Percentiles rank a stretch among this genome's conserved stretches.
Evolutionary conservation across 768 basidiomycete species (phyloP).

Genomic region (Clathrus columnatus): DNA sequence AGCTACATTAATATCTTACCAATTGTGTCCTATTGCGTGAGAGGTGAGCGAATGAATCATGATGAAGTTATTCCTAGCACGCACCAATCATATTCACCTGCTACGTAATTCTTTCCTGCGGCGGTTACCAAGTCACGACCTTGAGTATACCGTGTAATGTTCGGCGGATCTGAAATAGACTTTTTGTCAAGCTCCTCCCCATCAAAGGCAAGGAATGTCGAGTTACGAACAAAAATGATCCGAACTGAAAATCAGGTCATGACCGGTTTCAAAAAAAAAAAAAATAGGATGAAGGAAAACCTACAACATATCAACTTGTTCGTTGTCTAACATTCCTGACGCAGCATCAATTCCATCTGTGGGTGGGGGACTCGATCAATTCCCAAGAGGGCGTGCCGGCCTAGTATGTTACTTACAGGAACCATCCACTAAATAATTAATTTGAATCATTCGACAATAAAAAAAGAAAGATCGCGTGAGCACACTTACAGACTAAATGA

Average conservation of each 20-base stretch:
- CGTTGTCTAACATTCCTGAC: constrained; percentile 13
- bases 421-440: constrained; percentile 14
- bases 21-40: not conserved
- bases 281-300: not conserved
- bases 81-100: constrained; percentile 23
- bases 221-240: constrained; percentile 15
- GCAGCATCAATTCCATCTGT: constrained; percentile 17
- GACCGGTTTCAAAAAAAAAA: not conserved
- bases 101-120: constrained; percentile 15
- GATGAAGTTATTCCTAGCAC: constrained; percentile 1
- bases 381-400: not conserved
- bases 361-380: not conserved
- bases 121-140: constrained; percentile 12
- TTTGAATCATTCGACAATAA: not conserved
- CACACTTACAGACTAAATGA: constrained; percentile 17
- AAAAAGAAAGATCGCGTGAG: not conserved
- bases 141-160: constrained; percentile 15
- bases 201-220: too few relatives aligned
- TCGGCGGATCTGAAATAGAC: constrained; percentile 13
- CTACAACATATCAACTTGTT: constrained; percentile 17
- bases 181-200: too few relatives aligned
- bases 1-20: not conserved
- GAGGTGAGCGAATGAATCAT: not conserved
- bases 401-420: constrained; percentile 7
- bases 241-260: constrained; percentile 2